These are phyloP conservation scores for Actinidia chinensis DNA, from an alignment of 179 eudicot species.

Conservation along the genomic window DNA sequence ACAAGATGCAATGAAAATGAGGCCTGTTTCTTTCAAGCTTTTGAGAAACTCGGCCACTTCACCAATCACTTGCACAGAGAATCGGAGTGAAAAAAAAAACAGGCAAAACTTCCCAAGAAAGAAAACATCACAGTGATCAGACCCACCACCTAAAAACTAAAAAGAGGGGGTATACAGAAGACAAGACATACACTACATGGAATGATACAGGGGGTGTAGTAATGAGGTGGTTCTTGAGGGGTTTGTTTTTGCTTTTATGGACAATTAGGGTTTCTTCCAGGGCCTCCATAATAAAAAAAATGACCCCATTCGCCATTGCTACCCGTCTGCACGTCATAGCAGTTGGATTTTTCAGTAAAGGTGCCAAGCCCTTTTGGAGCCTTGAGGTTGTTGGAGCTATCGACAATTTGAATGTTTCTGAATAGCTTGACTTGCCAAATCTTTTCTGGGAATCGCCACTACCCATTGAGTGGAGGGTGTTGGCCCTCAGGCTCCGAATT, in stretches of 20 bases:
- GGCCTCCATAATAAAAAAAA: constrained; percentile 86
- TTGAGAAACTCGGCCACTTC: constrained; percentile 35
- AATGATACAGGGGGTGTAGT: constrained; percentile 20
- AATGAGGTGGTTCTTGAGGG: background rate
- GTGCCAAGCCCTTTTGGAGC: constrained; percentile 82
- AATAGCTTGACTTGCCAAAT: constrained; percentile 84
- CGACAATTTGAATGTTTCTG: constrained; percentile 83
- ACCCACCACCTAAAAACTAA: constrained; percentile 14
- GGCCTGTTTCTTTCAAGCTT: constrained; percentile 26
- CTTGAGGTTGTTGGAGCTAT: constrained; percentile 82
- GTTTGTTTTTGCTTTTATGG: constrained; percentile 25
- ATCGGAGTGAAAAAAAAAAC: constrained; percentile 3
- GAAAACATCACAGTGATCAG: constrained; percentile 21
- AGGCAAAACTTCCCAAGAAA: constrained; percentile 39
- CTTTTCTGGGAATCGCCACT: constrained; percentile 91
- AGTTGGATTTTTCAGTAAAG: constrained; percentile 83
- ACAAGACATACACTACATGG: constrained; percentile 24
- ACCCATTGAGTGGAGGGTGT: constrained; percentile 92
- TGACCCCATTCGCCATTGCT: constrained; percentile 87
- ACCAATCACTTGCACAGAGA: constrained; percentile 25
- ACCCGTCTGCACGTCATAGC: constrained; percentile 84
- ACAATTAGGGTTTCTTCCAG: constrained; percentile 78
- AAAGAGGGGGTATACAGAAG: constrained; percentile 15
- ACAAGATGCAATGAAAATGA: constrained; percentile 3
- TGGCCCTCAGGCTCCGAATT: constrained; percentile 73